Base-by-base conservation (phyloP, 345 rosid species). In the Gossypioides kirkii region DNA sequence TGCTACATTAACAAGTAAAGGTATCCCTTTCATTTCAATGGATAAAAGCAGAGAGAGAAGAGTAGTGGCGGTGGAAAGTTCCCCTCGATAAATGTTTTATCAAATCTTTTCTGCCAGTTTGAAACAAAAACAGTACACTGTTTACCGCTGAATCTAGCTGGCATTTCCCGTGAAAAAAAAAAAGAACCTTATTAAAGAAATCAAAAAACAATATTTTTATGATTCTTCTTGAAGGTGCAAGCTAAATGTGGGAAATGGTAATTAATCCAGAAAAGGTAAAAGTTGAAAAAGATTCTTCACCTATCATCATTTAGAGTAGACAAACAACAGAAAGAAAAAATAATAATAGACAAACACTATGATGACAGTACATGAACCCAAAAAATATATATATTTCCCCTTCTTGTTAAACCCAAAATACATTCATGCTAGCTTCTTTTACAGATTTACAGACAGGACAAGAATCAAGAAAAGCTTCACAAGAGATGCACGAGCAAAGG, bases 371-470 rank as follows among this genome's bases (percentile, higher is more conserved):
- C 63, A 71, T 36, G 65, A 20, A 71, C 43, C 20, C 5, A 32
- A 7, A 32, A n/a, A 18, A 70, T 64, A 55, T 55, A 41, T 38
- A 26, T 42, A 20, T 20, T 38, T 54, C 42, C 54, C 74, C 8
- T 73, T 73, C 60, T 49, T 61, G 69, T 61, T 73, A 73, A 47
- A 46, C 69, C 75, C 75, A 80, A 74, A 87, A 78, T 14, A 84
- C 86, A 75, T 82, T 88, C 74, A 86, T 73, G 87, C 85, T 89
- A 14, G 83, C 84, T 20, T 81, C 80, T 83, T 87, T 89, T 10
- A 79, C 79, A 65, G 81, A 80, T 60, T 81, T 73, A 71, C 93
- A 89, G 56, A 85, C 85, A 47, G 89, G 91, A 75, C 93, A 89
- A 8, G 65, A 75, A n/a, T 47, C 80, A 5, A 87, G 87, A 74